Conservation (phyloP, 202 grass and related monocot species). For the Schoenoplectus tabernaemontani region DNA sequence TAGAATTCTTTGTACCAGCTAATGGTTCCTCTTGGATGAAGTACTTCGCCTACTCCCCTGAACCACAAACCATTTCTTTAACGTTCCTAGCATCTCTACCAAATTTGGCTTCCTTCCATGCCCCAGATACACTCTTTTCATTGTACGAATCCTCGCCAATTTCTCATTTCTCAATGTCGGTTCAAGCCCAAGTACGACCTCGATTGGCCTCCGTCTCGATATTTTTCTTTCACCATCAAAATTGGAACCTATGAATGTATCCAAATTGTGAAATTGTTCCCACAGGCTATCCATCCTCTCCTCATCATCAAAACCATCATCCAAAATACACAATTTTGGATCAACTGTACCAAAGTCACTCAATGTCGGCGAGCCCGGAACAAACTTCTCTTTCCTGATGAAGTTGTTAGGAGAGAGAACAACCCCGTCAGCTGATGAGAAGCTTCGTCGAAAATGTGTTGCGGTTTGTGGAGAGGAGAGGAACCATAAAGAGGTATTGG, state of each 20-base stretch:
- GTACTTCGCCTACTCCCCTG: not conserved
- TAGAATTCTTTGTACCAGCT: not conserved
- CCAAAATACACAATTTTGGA: not conserved
- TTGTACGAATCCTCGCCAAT: not conserved
- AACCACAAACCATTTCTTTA: constrained; percentile 24
- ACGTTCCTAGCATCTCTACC: constrained; percentile 4
- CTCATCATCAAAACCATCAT: constrained; percentile 2
- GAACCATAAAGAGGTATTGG: constrained; percentile 1
- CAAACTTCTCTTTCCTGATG: not conserved
- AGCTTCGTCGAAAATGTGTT: constrained; percentile 19
- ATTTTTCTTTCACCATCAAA: constrained; percentile 4
- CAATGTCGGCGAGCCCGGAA: not conserved
- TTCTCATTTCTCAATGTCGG: not conserved
- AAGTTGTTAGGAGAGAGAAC: not conserved
- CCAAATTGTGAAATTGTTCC: constrained; percentile 23
- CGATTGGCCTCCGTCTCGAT: not conserved
- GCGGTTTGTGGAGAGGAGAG: constrained; percentile 6
- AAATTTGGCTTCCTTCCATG: constrained; percentile 14
- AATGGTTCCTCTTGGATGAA: constrained; percentile 1
- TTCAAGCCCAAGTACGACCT: not conserved
- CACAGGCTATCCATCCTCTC: constrained; percentile 27
- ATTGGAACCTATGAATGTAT: not conserved
- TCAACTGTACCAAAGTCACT: not conserved
- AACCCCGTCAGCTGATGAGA: constrained; percentile 14
- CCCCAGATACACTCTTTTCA: not conserved